Conservation (phyloP, 108 stramenopile genomes). For the Cyclotella atomus region DNA sequence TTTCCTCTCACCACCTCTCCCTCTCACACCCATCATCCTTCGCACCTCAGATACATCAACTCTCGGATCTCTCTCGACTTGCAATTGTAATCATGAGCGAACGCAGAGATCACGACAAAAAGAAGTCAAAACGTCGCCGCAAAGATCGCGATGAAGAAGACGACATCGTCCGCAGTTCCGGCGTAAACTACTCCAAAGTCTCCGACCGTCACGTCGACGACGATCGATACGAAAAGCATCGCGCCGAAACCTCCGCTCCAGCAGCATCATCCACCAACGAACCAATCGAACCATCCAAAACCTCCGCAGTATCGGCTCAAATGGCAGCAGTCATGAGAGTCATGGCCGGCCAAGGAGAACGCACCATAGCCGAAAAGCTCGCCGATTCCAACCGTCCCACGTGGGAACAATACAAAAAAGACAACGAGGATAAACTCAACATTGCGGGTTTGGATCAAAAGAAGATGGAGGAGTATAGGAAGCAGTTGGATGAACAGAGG, state of each 20-base stretch:
- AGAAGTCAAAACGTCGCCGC: constrained; percentile 37
- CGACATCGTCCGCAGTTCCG: constrained; percentile 33
- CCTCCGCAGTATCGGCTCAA: constrained; percentile 69
- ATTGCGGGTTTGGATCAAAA: constrained; percentile 82
- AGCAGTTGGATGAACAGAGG: constrained; percentile 90
- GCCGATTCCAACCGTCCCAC: constrained; percentile 95
- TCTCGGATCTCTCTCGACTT: too few relatives aligned
- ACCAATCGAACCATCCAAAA: constrained; percentile 10
- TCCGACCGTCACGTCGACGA: constrained; percentile 64
- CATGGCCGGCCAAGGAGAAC: constrained; percentile 89
- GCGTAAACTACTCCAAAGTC: constrained; percentile 57
- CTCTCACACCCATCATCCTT: too few relatives aligned
- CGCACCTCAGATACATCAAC: too few relatives aligned
- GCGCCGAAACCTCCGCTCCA: constrained; percentile 6
- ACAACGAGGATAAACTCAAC: constrained; percentile 95
- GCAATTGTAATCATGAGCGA: constrained; percentile 24
- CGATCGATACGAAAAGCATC: constrained; percentile 52
- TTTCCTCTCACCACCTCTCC: too few relatives aligned
- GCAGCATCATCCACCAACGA: background rate
- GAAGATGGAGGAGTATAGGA: constrained; percentile 95
- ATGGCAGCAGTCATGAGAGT: constrained; percentile 96
- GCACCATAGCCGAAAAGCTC: constrained; percentile 94
- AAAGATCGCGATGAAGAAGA: constrained; percentile 24
- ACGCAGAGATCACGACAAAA: constrained; percentile 10
- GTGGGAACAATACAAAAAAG: constrained; percentile 98